Evolutionary conservation across 495 filamentous ascomycete genomes (phyloP).

Genomic region (Penicillium fimorum): DNA sequence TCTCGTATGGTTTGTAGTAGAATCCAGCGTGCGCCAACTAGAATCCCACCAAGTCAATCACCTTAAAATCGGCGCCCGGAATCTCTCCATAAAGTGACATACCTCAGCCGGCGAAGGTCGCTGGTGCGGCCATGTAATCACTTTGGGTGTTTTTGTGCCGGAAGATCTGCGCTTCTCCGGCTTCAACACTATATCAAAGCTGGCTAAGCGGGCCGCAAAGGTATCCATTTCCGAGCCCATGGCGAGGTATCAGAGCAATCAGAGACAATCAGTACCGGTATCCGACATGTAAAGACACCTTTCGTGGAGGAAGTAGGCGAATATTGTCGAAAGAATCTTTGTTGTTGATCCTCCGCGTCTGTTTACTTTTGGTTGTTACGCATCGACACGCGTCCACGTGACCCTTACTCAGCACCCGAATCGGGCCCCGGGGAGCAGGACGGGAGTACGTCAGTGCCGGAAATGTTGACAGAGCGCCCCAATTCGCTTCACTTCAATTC

Average conservation of each 20-base stretch:
- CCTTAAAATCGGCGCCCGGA: not conserved
- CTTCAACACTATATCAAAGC: slow-evolving; percentile 63
- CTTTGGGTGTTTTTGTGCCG: slow-evolving; percentile 58
- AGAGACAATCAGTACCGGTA: slow-evolving; percentile 5
- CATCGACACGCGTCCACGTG: slow-evolving; percentile 29
- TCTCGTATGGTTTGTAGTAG: slow-evolving; percentile 73
- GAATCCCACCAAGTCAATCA: slow-evolving; percentile 18
- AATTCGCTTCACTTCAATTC: slow-evolving; percentile 14
- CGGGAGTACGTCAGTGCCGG: slow-evolving; percentile 29
- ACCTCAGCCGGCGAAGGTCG: slow-evolving; percentile 64
- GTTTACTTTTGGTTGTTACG: slow-evolving; percentile 40
- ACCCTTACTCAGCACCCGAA: slow-evolving; percentile 24
- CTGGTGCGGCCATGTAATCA: slow-evolving; percentile 74
- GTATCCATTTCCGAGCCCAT: slow-evolving; percentile 53
- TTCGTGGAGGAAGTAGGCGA: not conserved
- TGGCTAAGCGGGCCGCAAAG: slow-evolving; percentile 70
- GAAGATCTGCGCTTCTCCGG: slow-evolving; percentile 66
- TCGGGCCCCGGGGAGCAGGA: slow-evolving; percentile 1
- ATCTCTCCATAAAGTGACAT: slow-evolving; percentile 21
- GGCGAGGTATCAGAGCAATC: slow-evolving; percentile 8
- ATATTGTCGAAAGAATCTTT: slow-evolving; percentile 14
- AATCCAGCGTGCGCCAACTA: slow-evolving; percentile 90
- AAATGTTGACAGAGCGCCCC: slow-evolving; percentile 13
- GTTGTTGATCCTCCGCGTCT: slow-evolving; percentile 35
- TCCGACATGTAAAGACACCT: slow-evolving; percentile 1